Base-by-base conservation (phyloP, 306 rosid genomes). In the Heteromeles arbutifolia region DNA sequence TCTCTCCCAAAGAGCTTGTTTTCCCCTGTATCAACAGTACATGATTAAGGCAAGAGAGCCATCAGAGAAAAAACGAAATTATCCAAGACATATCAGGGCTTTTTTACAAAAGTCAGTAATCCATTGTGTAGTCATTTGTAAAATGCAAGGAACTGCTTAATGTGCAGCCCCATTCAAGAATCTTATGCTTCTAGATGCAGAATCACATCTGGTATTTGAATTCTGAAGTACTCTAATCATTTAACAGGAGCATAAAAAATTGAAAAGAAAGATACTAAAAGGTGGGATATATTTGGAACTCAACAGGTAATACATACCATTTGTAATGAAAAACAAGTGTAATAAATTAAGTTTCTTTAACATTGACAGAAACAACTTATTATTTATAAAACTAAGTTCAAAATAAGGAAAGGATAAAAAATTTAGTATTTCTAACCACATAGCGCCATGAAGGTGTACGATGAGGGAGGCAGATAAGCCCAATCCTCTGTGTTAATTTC, bases 401-500 rank as follows among this genome's bases (percentile, higher is more conserved):
- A 28, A 74, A 79, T 24, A 48, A 8, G 12, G n/a, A 59, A 28
- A 31, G 43, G 12, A 58, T 37, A 58, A 13, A 43, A 25, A 78
- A 56, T 15, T 62, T 24, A 31, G 53, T 74, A 79, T 73, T 29
- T 77, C 92, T 85, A 73, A 95, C 97, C 93, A 82, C 85, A 85
- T 95, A 95, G 69, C 86, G 91, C 98, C 97, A 92, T 37, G 93
- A 83, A 75, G 96, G 90, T 62, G 89, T 81, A 56, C 88, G 92
- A 79, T 84, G 90, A 75, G 97, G 97, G 82, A 95, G 96, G 82
- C 87, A 80, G 65, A 84, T 85, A 73, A 92, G 88, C 86, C 97
- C 98, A 62, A 92, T 89, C 58, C 97, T 87, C 77, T 92, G 98
- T 48, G 90, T 87, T 83, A 95, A 86, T 83, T 95, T 95, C 92